These are phyloP conservation scores for Leptosphaerulina australis DNA, from an alignment of 2,329 filamentous ascomycete species.

Conservation along the genomic window DNA sequence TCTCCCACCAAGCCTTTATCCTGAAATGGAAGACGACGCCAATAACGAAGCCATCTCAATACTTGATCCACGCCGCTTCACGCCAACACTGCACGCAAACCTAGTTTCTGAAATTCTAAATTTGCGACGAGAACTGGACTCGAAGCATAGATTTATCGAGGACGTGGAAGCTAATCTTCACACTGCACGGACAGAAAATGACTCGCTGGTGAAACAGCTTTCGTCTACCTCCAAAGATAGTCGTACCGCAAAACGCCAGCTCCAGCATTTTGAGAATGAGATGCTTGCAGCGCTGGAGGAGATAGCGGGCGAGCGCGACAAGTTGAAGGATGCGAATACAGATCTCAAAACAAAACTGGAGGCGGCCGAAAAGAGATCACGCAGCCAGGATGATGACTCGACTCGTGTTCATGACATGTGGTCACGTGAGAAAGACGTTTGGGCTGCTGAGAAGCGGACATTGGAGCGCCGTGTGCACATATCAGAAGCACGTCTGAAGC, in stretches of 20 bases:
- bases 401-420: constrained; percentile 79
- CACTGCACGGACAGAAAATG: constrained; percentile 73
- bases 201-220: constrained; percentile 68
- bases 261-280: constrained; percentile 85
- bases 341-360: constrained; percentile 83
- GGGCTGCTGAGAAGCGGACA: constrained; percentile 82
- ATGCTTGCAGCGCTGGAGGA: constrained; percentile 85
- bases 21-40: constrained; percentile 53
- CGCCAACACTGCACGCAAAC: constrained; percentile 91
- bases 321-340: constrained; percentile 71
- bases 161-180: constrained; percentile 78
- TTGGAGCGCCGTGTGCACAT: constrained; percentile 86
- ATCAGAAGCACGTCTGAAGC: constrained; percentile 84
- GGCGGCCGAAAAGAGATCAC: constrained; percentile 74
- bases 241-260: constrained; percentile 80
- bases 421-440: constrained; percentile 81
- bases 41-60: constrained; percentile 74
- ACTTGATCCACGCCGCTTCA: constrained; percentile 89
- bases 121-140: constrained; percentile 86
- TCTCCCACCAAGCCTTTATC: constrained; percentile 59
- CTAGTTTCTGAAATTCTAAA: constrained; percentile 92
- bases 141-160: constrained; percentile 85
- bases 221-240: constrained; percentile 73
- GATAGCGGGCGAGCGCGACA: constrained; percentile 82
- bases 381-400: constrained; percentile 81